Base-by-base conservation (phyloP, 2,329 filamentous ascomycete genomes). In the Colletotrichum karsti region DNA sequence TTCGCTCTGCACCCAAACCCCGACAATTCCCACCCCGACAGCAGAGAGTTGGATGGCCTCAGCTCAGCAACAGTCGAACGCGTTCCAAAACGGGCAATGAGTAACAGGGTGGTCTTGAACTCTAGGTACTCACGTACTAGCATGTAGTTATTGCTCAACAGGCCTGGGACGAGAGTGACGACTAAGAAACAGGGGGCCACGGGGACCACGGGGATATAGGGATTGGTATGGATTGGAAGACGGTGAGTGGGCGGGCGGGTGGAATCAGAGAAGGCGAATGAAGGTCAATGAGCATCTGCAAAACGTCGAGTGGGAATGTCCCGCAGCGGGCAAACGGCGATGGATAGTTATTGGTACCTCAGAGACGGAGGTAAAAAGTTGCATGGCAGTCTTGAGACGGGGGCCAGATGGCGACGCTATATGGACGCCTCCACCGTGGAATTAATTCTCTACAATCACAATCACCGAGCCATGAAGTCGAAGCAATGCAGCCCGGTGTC, bases 51-150 rank as follows among this genome's bases (percentile, higher is more conserved):
- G 57, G 33, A 6, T 26, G 41, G 33, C 41, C 63, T 63, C 63
- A 63, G 48, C 33, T 41, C 63, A 67, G 63, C 41, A 55, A 50
- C 61, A 57, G 42, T 56, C 35, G 59, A 67, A 67, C 64, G 44
- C 26, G 26, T 50, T 51, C 51, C 42, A 37, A 33, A 57, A 56
- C 26, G 20, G 58, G 59, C 58, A 63, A 63, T 41, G 59, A 56
- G 42, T 20, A 42, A 44, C 63, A 41, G 50, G 48, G 33, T n/a
- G 26, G 28, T 41, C 30, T 22, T 28, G 46, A 26, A 50, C 22
- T 18, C n/a, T 24, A 18, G 18, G 41, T 44, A 22, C 22, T 44
- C 41, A n/a, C n/a, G n/a, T n/a, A n/a, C n/a, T n/a, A n/a, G n/a
- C n/a, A n/a, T n/a, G n/a, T n/a, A n/a, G n/a, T n/a, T n/a, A n/a